These are phyloP conservation scores for Triadica sebifera DNA, from an alignment of 345 rosid species.

Conservation along the genomic window DNA sequence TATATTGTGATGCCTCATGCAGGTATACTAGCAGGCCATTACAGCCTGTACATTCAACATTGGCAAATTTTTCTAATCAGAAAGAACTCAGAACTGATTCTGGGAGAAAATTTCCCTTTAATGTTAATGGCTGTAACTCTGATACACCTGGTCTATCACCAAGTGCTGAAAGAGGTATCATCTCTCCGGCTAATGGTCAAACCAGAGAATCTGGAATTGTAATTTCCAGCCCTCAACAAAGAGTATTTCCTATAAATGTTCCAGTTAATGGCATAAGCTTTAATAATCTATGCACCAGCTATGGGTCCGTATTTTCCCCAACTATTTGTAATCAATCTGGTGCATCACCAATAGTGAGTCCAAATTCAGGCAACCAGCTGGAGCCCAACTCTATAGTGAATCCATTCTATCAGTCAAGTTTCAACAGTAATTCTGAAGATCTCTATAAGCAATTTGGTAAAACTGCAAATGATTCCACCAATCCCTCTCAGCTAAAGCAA, in stretches of 20 bases:
- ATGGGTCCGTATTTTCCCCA: slow-evolving; percentile 43
- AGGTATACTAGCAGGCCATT: slow-evolving; percentile 60
- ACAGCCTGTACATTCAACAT: slow-evolving; percentile 41
- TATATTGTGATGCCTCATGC: slow-evolving; percentile 26
- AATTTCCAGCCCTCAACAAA: slow-evolving; percentile 42
- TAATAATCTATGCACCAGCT: slow-evolving; percentile 32
- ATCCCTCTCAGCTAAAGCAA: slow-evolving; percentile 27
- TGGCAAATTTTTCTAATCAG: slow-evolving; percentile 26
- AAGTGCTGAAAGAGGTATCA: slow-evolving; percentile 46
- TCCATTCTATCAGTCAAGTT: slow-evolving; percentile 34
- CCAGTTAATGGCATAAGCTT: slow-evolving; percentile 43
- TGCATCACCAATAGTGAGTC: slow-evolving; percentile 46
- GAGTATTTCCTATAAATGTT: slow-evolving; percentile 43
- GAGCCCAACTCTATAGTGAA: slow-evolving; percentile 47
- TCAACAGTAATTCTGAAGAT: slow-evolving; percentile 36
- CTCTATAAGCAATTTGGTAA: slow-evolving; percentile 41
- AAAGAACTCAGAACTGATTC: slow-evolving; percentile 29
- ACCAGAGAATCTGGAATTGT: slow-evolving; percentile 39
- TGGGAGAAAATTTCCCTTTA: slow-evolving; percentile 31
- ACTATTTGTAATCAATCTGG: slow-evolving; percentile 33
- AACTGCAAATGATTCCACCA: slow-evolving; percentile 36
- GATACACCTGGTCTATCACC: slow-evolving; percentile 40
- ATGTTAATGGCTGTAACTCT: slow-evolving; percentile 23
- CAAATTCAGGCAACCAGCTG: slow-evolving; percentile 52
- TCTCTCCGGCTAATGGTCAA: slow-evolving; percentile 31